Evolutionary conservation across 306 rosid species (phyloP).

Genomic region (Prunus mongolica): DNA sequence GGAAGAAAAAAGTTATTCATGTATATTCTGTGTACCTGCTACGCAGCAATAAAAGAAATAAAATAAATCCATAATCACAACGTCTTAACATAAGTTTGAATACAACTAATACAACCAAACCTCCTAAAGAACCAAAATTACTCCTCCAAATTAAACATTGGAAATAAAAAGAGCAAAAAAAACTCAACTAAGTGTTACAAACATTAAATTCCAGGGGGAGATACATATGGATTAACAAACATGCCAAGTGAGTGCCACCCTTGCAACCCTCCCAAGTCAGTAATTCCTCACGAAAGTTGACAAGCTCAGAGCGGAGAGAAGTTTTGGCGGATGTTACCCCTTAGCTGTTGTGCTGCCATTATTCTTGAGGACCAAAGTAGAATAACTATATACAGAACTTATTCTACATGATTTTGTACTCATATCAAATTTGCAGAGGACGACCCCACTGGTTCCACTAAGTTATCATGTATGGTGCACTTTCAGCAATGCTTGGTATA

Average conservation of each 20-base stretch:
- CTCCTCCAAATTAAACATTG: conserved; percentile 15
- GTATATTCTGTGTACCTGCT: not conserved
- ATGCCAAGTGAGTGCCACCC: conserved; percentile 10
- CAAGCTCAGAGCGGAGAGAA: not conserved
- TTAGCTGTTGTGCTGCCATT: conserved; percentile 19
- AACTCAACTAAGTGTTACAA: conserved; percentile 16
- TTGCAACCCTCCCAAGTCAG: conserved; percentile 6
- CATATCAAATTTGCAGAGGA: conserved; percentile 17
- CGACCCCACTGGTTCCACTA: conserved; percentile 4
- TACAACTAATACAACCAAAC: conserved; percentile 6
- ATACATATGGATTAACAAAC: conserved; percentile 10
- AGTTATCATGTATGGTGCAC: conserved; percentile 40
- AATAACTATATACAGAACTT: conserved; percentile 39
- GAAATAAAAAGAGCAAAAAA: not conserved
- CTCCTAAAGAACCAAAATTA: conserved; percentile 7
- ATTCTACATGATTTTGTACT: conserved; percentile 32
- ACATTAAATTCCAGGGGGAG: conserved; percentile 8
- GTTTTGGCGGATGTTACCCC: not conserved
- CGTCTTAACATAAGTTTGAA: conserved; percentile 1
- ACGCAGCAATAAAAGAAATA: not conserved
- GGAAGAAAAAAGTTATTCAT: no score
- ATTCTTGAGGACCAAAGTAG: conserved; percentile 15
- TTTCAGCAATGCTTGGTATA: conserved; percentile 66
- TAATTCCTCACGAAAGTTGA: conserved; percentile 1
- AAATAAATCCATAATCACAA: not conserved